Evolutionary conservation across 805 yeast species (phyloP).

Genomic region (Kockiozyma suomiensis): DNA sequence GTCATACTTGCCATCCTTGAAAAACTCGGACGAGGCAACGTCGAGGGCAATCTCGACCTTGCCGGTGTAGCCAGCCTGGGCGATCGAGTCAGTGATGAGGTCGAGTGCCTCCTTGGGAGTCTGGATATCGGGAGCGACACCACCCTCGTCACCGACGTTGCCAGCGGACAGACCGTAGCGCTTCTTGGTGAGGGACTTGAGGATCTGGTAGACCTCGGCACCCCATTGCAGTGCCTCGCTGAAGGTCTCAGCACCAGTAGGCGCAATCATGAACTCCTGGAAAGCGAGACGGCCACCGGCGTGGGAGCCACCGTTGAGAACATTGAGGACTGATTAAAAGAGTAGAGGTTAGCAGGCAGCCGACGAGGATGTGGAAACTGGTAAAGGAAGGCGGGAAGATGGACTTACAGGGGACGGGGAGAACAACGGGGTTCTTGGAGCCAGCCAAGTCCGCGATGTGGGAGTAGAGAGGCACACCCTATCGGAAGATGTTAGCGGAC

Average conservation of each 20-base stretch:
- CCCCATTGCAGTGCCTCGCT: slow-evolving; percentile 96
- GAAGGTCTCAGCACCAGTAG: slow-evolving; percentile 87
- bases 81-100: slow-evolving; percentile 86
- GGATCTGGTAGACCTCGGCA: slow-evolving; percentile 95
- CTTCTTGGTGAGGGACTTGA: slow-evolving; percentile 91
- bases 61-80: slow-evolving; percentile 94
- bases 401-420: slow-evolving; percentile 79
- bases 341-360: no score
- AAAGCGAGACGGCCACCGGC: slow-evolving; percentile 99
- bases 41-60: slow-evolving; percentile 90
- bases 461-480: slow-evolving; percentile 84
- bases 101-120: slow-evolving; percentile 97
- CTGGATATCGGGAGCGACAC: slow-evolving; percentile 97
- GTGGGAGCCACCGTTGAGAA: slow-evolving; percentile 98
- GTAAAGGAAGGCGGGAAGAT: neutral
- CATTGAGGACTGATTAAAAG: slow-evolving; percentile 75
- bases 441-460: slow-evolving; percentile 83
- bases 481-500: slow-evolving; percentile 10
- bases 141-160: slow-evolving; percentile 99
- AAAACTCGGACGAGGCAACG: slow-evolving; percentile 97
- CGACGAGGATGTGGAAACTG: neutral
- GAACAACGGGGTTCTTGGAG: slow-evolving; percentile 79
- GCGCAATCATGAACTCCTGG: slow-evolving; percentile 99
- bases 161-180: slow-evolving; percentile 98
- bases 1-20: slow-evolving; percentile 95